A percentile compares a stretch with the other conserved stretches of the same genome.
phyloP scores from a whole-genome alignment of 495 filamentous ascomycete genomes.

The Geoglossum glabrum region DNA sequence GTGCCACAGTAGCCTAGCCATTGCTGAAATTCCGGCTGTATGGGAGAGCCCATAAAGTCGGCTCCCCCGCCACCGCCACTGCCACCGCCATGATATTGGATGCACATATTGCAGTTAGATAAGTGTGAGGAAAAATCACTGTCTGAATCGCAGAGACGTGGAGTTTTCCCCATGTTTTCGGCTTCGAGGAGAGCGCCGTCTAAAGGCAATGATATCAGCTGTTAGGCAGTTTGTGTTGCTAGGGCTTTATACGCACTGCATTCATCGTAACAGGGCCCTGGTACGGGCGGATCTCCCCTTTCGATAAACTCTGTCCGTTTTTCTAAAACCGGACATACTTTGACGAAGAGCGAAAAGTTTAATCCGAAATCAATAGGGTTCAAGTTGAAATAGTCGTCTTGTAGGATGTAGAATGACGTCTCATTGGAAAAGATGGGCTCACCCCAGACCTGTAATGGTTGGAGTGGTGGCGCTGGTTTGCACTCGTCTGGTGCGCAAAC shows the following conservation, averaged over 20 bases:
- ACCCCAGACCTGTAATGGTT: conserved; percentile 19
- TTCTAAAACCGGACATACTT: not conserved
- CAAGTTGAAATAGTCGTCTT: conserved; percentile 40
- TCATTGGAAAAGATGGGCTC: conserved; percentile 15
- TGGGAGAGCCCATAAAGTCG: not conserved
- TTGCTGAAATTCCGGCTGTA: conserved; percentile 4
- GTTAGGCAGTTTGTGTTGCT: not conserved
- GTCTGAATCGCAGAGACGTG: conserved; percentile 22
- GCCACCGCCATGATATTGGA: not conserved
- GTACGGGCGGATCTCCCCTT: conserved; percentile 8
- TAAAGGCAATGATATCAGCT: not conserved
- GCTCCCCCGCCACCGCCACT: not conserved
- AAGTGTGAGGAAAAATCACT: conserved; percentile 23
- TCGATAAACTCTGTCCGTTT: not conserved
- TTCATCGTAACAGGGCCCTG: conserved; percentile 27
- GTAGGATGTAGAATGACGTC: conserved; percentile 31
- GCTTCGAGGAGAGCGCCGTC: conserved; percentile 20
- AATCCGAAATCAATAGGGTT: conserved; percentile 42
- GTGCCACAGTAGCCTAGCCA: conserved; percentile 4
- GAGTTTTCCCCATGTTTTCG: conserved; percentile 24
- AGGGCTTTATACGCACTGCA: conserved; percentile 34
- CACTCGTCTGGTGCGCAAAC: conserved; percentile 35
- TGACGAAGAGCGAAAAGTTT: conserved; percentile 36
- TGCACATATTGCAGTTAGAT: conserved; percentile 18
- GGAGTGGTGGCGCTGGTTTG: conserved; percentile 21